Percentiles rank a stretch among this genome's conserved stretches.
Evolutionary conservation across 257 asterid genomes (phyloP).

Genomic region (Ilex asprella): DNA sequence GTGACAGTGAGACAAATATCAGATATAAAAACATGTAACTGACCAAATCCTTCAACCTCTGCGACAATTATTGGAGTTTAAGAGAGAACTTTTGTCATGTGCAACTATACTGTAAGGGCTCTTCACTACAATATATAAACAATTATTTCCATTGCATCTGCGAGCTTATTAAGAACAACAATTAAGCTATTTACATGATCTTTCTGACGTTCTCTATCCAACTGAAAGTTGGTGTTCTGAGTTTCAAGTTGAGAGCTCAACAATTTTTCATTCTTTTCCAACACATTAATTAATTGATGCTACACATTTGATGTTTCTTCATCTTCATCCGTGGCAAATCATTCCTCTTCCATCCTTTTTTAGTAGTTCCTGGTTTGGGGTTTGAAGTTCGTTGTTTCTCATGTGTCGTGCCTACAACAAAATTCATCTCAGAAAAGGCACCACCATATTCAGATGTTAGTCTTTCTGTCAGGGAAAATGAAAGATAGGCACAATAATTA

Average conservation of each 20-base stretch:
- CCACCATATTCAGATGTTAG: background rate
- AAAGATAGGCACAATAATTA: too few species aligned
- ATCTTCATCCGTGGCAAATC: slow-evolving; percentile 30
- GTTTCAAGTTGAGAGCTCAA: slow-evolving; percentile 66
- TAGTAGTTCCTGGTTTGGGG: slow-evolving; percentile 28
- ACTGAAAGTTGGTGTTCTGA: slow-evolving; percentile 48
- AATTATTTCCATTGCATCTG: slow-evolving; percentile 79
- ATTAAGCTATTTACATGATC: slow-evolving; percentile 57
- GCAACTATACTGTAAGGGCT: slow-evolving; percentile 13
- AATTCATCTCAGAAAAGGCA: slow-evolving; percentile 2
- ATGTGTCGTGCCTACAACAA: slow-evolving; percentile 41
- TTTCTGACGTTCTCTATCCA: slow-evolving; percentile 72
- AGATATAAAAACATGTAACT: too few species aligned
- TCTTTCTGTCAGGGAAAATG: background rate
- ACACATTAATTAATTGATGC: slow-evolving; percentile 41
- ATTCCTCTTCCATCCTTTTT: slow-evolving; percentile 60
- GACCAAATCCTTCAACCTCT: slow-evolving; percentile 2
- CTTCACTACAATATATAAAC: slow-evolving; percentile 68
- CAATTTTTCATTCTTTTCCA: slow-evolving; percentile 63
- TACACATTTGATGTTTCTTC: slow-evolving; percentile 36
- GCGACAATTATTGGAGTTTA: slow-evolving; percentile 6
- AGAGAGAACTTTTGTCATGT: slow-evolving; percentile 20
- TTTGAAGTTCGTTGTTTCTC: slow-evolving; percentile 43
- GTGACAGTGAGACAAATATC: too few species aligned
- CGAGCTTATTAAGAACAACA: slow-evolving; percentile 62